phyloP scores from a whole-genome alignment of 768 basidiomycete species.

The Paxillus rubicundulus region DNA sequence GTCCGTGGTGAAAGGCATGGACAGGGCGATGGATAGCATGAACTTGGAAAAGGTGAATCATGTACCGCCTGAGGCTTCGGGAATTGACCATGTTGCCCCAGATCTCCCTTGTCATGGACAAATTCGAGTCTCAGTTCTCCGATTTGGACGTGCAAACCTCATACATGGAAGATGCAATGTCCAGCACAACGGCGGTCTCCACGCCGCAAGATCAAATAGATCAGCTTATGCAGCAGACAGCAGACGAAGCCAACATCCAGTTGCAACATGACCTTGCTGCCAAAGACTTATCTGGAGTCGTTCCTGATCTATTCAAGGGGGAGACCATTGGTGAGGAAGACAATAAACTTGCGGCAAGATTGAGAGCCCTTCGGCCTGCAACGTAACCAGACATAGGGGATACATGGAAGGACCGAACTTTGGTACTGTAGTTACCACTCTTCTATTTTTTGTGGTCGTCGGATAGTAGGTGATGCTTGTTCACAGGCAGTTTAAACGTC shows the following conservation, averaged over 20 bases:
- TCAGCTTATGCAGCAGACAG: constrained; percentile 84
- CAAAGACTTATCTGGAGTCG: constrained; percentile 51
- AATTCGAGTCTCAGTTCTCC: constrained; percentile 93
- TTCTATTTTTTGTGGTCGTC: background rate
- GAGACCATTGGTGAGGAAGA: constrained; percentile 75
- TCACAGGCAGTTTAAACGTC: background rate
- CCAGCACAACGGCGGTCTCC: constrained; percentile 84
- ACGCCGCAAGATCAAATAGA: constrained; percentile 99
- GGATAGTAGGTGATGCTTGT: background rate
- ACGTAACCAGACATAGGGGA: constrained; percentile 35
- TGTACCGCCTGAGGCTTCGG: background rate
- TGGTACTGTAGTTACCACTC: constrained; percentile 8
- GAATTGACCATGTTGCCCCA: constrained; percentile 29
- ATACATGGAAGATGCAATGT: constrained; percentile 98
- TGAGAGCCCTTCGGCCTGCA: constrained; percentile 84
- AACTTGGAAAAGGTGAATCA: constrained; percentile 87
- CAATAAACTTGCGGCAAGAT: constrained; percentile 74
- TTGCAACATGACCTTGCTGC: constrained; percentile 84
- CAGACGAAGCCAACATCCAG: constrained; percentile 96
- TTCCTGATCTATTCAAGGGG: constrained; percentile 54
- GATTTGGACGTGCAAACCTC: constrained; percentile 98
- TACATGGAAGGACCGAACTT: background rate
- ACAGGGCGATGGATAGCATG: constrained; percentile 99
- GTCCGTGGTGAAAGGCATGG: constrained; percentile 95
- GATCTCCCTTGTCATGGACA: constrained; percentile 99